Evolutionary conservation across 2,329 filamentous ascomycete genomes (phyloP), one percentile per base, ranked within the genome.

Genomic region (Trichoderma breve): DNA sequence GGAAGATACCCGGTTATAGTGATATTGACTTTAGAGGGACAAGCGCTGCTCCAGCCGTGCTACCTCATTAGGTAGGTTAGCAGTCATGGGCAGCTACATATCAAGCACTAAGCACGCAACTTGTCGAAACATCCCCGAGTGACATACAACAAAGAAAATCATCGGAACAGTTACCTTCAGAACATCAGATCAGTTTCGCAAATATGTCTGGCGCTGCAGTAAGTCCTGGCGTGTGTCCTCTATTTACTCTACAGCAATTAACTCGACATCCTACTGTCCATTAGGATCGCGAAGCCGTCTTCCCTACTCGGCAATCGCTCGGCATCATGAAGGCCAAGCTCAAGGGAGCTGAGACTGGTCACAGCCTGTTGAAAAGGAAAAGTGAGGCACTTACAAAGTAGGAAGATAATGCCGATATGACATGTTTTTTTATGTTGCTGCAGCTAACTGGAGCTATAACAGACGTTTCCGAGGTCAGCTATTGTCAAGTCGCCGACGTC

Each of bases 371-470:
- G 74, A 99, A 99, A 87, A 89, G 96, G 80, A 99, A 99, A 87
- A 98, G 95, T 82, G 96, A 99, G 84, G 96, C 96, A 77, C 86
- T 99, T 74, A 99, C 96, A 76, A 99, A 99, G 94, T 97, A 87
- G 70, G 88, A 82, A 24, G 12, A 7, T 4, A 32, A 58, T 9
- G 34, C n/a, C 24, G 21, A 51, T 60, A 18, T 9, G 24, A 36
- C 39, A n/a, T 51, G 8, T 15, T 11, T 34, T 60, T 30, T 53
- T 7, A 63, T 39, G 30, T 6, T 55, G 63, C 75, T 61, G 74
- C 71, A 47, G 14, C 51, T 53, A 39, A 53, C 47, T 43, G 30
- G 21, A 34, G 47, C 58, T 30, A 30, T 39, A 32, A n/a, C 76
- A 97, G 94, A 80, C 94, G 94, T 77, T 97, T 97, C 83, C 91